phyloP scores from a whole-genome alignment of 495 filamentous ascomycete species.

The Neurospora sp. region DNA sequence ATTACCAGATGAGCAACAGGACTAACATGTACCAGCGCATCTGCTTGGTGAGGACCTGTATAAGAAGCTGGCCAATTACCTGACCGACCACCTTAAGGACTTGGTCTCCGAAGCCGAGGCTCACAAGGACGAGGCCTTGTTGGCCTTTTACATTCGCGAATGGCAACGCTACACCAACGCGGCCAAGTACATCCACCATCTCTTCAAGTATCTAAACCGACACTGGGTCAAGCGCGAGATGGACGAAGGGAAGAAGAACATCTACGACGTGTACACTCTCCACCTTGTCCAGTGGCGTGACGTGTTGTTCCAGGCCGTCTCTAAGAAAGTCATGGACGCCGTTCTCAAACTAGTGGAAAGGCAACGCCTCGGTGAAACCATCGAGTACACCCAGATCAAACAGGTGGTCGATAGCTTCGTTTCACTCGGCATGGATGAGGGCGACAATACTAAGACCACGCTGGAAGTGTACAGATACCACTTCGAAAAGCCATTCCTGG shows the following conservation, averaged over 20 bases:
- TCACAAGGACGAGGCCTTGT: slow-evolving; percentile 81
- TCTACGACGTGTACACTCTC: slow-evolving; percentile 95
- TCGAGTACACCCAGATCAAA: slow-evolving; percentile 95
- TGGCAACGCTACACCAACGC: slow-evolving; percentile 94
- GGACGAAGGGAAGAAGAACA: slow-evolving; percentile 97
- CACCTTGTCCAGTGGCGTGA: slow-evolving; percentile 92
- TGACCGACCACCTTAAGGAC: slow-evolving; percentile 59
- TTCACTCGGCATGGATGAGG: slow-evolving; percentile 87
- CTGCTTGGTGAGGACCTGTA: slow-evolving; percentile 95
- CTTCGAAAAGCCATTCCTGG: slow-evolving; percentile 89
- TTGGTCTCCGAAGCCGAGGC: slow-evolving; percentile 59
- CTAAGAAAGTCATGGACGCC: slow-evolving; percentile 84
- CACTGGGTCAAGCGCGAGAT: slow-evolving; percentile 99
- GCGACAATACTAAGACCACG: slow-evolving; percentile 84
- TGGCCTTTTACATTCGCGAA: slow-evolving; percentile 92
- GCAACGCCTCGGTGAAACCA: slow-evolving; percentile 94
- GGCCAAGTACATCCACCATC: slow-evolving; percentile 91
- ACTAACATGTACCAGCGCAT: slow-evolving; percentile 52
- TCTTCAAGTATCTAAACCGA: slow-evolving; percentile 93
- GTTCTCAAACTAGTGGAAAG: slow-evolving; percentile 95
- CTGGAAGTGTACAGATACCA: slow-evolving; percentile 86
- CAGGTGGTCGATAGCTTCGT: slow-evolving; percentile 96
- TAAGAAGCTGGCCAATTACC: slow-evolving; percentile 74
- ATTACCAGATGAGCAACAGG: not conserved
- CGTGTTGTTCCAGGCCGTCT: slow-evolving; percentile 76